These are phyloP conservation scores for Pilatotrama ljubarskyi DNA, from an alignment of 768 basidiomycete genomes.

Conservation along the genomic window DNA sequence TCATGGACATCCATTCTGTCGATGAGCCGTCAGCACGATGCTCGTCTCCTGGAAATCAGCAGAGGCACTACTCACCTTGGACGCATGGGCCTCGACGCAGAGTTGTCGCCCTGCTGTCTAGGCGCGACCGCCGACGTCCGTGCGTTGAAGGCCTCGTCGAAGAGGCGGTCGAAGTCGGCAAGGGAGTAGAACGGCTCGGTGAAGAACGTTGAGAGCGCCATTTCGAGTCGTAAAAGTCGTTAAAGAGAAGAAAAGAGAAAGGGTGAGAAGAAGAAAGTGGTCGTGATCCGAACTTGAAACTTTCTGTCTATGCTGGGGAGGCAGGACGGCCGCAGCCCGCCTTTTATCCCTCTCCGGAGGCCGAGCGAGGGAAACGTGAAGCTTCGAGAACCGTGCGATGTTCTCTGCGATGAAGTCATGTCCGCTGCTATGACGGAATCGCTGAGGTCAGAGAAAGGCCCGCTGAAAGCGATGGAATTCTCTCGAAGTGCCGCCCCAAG, in stretches of 20 bases:
- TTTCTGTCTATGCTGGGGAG: conserved; percentile 16
- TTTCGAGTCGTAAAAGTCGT: conserved; percentile 24
- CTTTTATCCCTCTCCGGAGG: neutral
- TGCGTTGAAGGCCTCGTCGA: conserved; percentile 41
- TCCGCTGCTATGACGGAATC: no score
- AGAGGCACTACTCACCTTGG: conserved; percentile 22
- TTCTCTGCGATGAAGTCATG: conserved; percentile 2
- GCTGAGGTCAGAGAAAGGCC: no score
- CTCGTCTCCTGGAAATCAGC: no score
- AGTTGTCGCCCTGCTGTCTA: conserved; percentile 1
- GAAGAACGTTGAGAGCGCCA: conserved; percentile 39
- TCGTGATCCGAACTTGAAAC: conserved; percentile 20
- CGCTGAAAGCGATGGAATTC: no score
- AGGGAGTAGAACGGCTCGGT: conserved; percentile 43
- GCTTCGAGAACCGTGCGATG: conserved; percentile 1
- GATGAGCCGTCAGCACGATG: neutral
- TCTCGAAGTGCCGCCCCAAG: no score
- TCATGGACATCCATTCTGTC: conserved; percentile 56
- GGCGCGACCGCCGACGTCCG: conserved; percentile 18
- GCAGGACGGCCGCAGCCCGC: neutral
- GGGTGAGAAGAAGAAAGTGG: conserved; percentile 14
- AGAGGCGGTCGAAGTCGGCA: conserved; percentile 44
- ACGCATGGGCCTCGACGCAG: conserved; percentile 13
- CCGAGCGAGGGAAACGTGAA: neutral
- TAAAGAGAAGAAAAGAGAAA: conserved; percentile 1